Base-by-base conservation (phyloP, 257 asterid species). In the Leonotis leonurus region DNA sequence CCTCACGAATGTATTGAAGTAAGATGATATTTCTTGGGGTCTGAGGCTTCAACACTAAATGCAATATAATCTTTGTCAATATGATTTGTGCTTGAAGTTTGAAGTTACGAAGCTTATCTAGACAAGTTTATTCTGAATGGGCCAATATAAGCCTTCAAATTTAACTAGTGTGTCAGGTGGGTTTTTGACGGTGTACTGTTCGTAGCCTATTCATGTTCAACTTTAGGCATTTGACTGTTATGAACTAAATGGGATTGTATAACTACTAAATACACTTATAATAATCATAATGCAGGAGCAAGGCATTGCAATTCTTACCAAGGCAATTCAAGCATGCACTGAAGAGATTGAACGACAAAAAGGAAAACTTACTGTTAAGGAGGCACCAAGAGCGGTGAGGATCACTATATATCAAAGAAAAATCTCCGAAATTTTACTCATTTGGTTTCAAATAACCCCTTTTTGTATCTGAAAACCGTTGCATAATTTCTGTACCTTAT, bases 301-400 rank as follows among this genome's bases (percentile, higher is more conserved):
- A 93, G 99, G 97, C 30, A 87, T 93, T 52, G 69, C 86, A 50
- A 16, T 85, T 61, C 97, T 89, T 55, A 70, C 58, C 65, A 79
- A 83, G 77, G 99, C 99, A 43, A 93, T 93, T 73, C 85, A 79
- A 77, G 92, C 96, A 12, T 89, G 99, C 84, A 72, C 78, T 0
- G 85, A 62, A 68, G 97, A 84, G 77, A 83, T 92, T 51, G 95
- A 86, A 66, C 81, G 62, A 13, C 89, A 83, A 64, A 86, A 83
- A 63, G 99, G 99, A 72, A 92, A 89, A 72, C 96, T 92, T 70
- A 66, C 84, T 44, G 88, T 92, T 58, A 92, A 89, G 78, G 97
- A 89, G 68, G 88, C 86, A 64, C 77, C 99, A 25, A 83, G 99
- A 81, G 99, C 87, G 83, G 99, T 92, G 71, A 86, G 90, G 40